Percentiles rank a stretch among this genome's conserved stretches.
Conservation (phyloP, 2,329 filamentous ascomycete species). For the Basipetospora chlamydospora region DNA sequence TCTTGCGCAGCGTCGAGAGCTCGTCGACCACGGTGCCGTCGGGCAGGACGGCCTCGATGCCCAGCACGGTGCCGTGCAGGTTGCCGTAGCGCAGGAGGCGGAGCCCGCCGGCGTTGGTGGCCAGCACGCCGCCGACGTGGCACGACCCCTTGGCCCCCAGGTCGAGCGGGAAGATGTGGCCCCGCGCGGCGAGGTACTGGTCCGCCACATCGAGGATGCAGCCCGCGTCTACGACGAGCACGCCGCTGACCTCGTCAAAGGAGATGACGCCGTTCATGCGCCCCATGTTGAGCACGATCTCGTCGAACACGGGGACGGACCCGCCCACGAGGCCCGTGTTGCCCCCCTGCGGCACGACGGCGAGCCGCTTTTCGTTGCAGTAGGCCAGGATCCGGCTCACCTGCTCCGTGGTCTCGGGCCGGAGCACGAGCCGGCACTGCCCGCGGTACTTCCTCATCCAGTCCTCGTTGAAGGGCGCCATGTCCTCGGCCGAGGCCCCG, state of each 20-base stretch:
- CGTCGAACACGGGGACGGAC: constrained; percentile 92
- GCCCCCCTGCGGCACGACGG: constrained; percentile 91
- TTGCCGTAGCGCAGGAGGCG: constrained; percentile 85
- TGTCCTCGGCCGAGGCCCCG: constrained; percentile 57
- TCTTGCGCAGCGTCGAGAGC: constrained; percentile 78
- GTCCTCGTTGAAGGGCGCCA: constrained; percentile 87
- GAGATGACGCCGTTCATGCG: constrained; percentile 85
- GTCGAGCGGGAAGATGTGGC: constrained; percentile 88
- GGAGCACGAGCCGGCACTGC: constrained; percentile 74
- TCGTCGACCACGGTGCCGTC: constrained; percentile 89
- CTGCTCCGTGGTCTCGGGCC: constrained; percentile 71
- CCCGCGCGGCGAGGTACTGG: constrained; percentile 65
- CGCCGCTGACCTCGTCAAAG: constrained; percentile 86
- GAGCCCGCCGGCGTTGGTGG: constrained; percentile 88
- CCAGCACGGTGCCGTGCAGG: constrained; percentile 82
- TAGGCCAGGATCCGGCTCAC: constrained; percentile 85
- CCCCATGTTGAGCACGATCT: constrained; percentile 83
- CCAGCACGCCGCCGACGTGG: constrained; percentile 89
- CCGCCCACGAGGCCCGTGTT: constrained; percentile 95
- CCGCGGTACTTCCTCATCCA: constrained; percentile 99
- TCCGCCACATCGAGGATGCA: constrained; percentile 84
- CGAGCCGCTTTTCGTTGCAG: constrained; percentile 85
- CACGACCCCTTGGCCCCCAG: constrained; percentile 97
- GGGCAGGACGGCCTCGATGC: constrained; percentile 83
- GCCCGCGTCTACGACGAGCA: constrained; percentile 80